Conservation (phyloP, 352 stramenopile genomes). For the Phytophthora aleatoria region DNA sequence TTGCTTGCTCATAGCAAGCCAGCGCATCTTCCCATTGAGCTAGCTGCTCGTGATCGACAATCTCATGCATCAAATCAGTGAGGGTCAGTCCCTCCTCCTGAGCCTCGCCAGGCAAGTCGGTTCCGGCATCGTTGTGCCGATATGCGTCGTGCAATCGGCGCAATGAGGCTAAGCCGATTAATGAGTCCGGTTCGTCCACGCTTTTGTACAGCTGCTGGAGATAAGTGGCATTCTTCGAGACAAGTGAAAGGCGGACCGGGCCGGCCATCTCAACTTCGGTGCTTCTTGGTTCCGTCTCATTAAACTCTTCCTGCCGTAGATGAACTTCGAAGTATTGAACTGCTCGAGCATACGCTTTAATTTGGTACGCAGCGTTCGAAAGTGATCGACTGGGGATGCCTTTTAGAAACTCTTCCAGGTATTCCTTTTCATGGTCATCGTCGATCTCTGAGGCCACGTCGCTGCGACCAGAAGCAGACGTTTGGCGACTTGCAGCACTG, state of each 20-base stretch:
- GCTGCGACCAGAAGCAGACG: conserved; percentile 41
- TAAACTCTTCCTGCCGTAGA: conserved; percentile 58
- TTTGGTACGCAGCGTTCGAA: conserved; percentile 72
- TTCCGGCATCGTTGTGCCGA: conserved; percentile 34
- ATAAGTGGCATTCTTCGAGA: conserved; percentile 70
- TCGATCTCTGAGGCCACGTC: conserved; percentile 61
- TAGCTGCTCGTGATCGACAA: conserved; percentile 73
- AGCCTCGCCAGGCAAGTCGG: conserved; percentile 22
- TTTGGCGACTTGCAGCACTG: conserved; percentile 50
- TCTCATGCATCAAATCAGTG: conserved; percentile 70
- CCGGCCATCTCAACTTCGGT: conserved; percentile 24
- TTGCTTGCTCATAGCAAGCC: conserved; percentile 79
- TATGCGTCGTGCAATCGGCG: conserved; percentile 56
- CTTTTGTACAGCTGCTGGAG: conserved; percentile 81
- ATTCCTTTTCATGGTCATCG: conserved; percentile 79
- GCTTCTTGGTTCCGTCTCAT: conserved; percentile 21
- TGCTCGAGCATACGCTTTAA: conserved; percentile 71
- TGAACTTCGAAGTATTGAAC: conserved; percentile 82
- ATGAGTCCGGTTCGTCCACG: conserved; percentile 71
- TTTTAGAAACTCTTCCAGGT: conserved; percentile 79
- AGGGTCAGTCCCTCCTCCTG: conserved; percentile 55
- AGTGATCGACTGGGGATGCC: conserved; percentile 65
- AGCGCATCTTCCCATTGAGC: conserved; percentile 80
- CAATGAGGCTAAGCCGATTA: conserved; percentile 64
- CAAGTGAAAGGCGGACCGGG: conserved; percentile 50